Percentiles rank a stretch among this genome's conserved stretches.
Evolutionary conservation across 140 eudicot genomes (phyloP).

Genomic region (Anethum foeniculum): DNA sequence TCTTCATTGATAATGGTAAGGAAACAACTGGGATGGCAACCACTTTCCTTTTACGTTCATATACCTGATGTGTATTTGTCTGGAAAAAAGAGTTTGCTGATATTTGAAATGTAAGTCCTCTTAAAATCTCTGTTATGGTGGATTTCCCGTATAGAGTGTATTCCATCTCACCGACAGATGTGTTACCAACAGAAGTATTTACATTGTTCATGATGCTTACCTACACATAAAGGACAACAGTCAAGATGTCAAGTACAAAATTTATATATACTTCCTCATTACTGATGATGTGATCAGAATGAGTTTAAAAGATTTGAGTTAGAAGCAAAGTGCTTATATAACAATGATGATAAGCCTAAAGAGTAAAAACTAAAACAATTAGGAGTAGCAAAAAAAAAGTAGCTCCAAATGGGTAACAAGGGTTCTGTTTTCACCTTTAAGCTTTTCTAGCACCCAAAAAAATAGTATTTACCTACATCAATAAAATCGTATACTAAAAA

Average conservation of each 20-base stretch:
- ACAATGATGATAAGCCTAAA: background rate
- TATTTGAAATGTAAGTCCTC: slow-evolving; percentile 81
- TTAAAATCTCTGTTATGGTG: slow-evolving; percentile 62
- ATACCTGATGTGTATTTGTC: slow-evolving; percentile 88
- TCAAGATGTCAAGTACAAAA: background rate
- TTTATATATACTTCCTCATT: background rate
- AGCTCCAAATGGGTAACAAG: background rate
- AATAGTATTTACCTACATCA: background rate
- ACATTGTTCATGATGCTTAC: slow-evolving; percentile 90
- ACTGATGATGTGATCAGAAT: background rate
- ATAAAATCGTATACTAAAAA: background rate
- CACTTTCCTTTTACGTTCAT: background rate
- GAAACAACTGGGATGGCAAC: background rate
- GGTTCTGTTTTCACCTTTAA: background rate
- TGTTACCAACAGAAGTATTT: slow-evolving; percentile 80
- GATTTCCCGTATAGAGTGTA: slow-evolving; percentile 70
- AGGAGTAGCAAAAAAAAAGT: background rate
- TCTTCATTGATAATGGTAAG: background rate
- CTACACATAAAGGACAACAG: slow-evolving; percentile 22
- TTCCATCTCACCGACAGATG: slow-evolving; percentile 88
- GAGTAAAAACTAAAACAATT: background rate
- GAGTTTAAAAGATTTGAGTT: background rate
- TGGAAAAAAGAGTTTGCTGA: slow-evolving; percentile 94
- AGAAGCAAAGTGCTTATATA: background rate
- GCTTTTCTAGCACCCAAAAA: background rate